Evolutionary conservation across 1,139 yeast species (phyloP).

Genomic region (Diutina scorzettiae): DNA sequence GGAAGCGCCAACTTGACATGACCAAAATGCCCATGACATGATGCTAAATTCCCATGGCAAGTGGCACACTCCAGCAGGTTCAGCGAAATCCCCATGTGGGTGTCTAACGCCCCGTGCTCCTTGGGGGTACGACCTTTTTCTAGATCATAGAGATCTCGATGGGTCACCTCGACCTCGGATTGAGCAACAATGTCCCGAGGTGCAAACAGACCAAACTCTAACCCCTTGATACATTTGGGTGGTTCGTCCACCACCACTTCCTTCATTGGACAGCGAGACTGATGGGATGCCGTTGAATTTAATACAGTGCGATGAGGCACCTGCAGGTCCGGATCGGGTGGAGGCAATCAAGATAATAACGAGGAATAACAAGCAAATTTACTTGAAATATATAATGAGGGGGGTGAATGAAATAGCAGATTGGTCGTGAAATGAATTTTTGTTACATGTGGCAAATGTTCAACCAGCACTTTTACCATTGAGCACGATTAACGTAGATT

Average conservation of each 20-base stretch:
- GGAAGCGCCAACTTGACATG: constrained; percentile 88
- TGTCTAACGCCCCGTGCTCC: constrained; percentile 78
- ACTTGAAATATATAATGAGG: no score
- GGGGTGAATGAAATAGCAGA: no score
- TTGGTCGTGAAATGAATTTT: no score
- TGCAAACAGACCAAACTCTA: constrained; percentile 85
- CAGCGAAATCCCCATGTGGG: constrained; percentile 88
- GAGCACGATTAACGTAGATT: no score
- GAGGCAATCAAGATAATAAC: no score
- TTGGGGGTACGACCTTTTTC: constrained; percentile 80
- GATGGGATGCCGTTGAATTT: no score
- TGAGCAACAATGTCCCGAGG: constrained; percentile 88
- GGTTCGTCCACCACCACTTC: constrained; percentile 70
- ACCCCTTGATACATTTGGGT: constrained; percentile 82
- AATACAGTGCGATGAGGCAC: no score
- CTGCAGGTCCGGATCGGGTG: no score
- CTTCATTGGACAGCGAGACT: constrained; percentile 35
- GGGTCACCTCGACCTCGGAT: constrained; percentile 86
- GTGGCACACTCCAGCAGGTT: constrained; percentile 77
- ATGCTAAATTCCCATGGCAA: constrained; percentile 84
- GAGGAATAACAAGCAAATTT: no score
- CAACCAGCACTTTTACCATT: no score
- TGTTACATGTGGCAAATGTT: no score
- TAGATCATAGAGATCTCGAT: constrained; percentile 84
- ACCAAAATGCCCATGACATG: constrained; percentile 98